These are phyloP conservation scores for Kluyveromyces aestuarii DNA, from an alignment of 805 yeast genomes.

Conservation along the genomic window DNA sequence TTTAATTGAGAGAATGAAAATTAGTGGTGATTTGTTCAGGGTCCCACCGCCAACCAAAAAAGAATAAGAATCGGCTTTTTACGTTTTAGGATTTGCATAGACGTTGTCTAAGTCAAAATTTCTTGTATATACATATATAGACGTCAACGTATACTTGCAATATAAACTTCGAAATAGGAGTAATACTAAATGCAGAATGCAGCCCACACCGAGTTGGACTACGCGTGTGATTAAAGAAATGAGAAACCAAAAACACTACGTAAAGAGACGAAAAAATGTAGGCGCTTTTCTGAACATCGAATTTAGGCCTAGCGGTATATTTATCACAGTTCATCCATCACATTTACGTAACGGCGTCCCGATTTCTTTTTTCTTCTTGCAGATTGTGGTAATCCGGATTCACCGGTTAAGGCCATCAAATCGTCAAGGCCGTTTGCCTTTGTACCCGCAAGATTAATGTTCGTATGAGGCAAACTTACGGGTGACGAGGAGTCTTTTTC, in stretches of 20 bases:
- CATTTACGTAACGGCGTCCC: constrained; percentile 60
- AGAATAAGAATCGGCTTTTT: neutral
- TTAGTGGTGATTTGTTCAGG: constrained; percentile 26
- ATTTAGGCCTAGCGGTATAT: neutral
- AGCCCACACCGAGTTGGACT: neutral
- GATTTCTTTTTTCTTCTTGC: constrained; percentile 35
- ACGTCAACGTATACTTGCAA: neutral
- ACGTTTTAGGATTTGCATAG: neutral
- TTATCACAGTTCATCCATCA: constrained; percentile 34
- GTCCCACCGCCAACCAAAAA: constrained; percentile 8
- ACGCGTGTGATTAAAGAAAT: neutral
- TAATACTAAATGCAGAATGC: neutral
- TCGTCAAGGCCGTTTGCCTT: constrained; percentile 40
- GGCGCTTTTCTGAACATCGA: neutral
- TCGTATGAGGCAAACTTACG: constrained; percentile 1
- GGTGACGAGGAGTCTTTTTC: constrained; percentile 15
- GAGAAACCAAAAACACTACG: neutral
- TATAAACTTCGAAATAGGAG: neutral
- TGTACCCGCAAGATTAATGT: constrained; percentile 24
- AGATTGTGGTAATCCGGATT: constrained; percentile 17
- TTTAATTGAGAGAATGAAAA: constrained; percentile 24
- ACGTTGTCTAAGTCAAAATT: neutral
- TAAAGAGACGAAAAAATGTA: neutral
- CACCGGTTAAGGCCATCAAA: constrained; percentile 31
- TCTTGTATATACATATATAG: neutral